Evolutionary conservation across 441 rosid genomes (phyloP).

Genomic region (Euphorbia schlechtendalii): DNA sequence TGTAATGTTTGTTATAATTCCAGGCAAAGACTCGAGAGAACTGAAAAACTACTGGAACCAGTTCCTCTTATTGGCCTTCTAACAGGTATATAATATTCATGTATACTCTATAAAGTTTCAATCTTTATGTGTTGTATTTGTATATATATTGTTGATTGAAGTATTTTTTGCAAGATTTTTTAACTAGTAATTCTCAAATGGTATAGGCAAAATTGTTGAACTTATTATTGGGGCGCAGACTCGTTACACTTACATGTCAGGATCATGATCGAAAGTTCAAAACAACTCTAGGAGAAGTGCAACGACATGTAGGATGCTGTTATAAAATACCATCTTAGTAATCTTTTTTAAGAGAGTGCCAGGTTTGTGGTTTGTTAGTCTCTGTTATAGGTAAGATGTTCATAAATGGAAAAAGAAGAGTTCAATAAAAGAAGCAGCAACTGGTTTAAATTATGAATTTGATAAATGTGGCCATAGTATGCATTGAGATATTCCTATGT

Average conservation of each 20-base stretch:
- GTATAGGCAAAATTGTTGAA: constrained; percentile 77
- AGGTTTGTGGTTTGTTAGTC: neutral
- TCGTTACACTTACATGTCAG: too few relatives aligned
- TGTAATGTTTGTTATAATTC: constrained; percentile 13
- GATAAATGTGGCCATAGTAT: neutral
- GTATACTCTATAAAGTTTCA: neutral
- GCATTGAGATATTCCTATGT: neutral
- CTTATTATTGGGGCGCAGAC: constrained; percentile 51
- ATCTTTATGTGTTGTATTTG: neutral
- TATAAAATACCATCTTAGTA: neutral
- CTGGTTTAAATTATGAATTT: neutral
- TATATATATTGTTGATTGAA: neutral
- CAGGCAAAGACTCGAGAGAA: constrained; percentile 76
- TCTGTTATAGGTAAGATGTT: neutral
- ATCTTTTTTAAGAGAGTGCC: neutral
- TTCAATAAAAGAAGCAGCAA: neutral
- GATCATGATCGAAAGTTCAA: too few relatives aligned
- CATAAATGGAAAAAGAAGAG: neutral
- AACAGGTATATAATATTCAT: constrained; percentile 41
- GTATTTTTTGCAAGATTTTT: neutral
- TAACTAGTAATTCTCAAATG: constrained; percentile 5
- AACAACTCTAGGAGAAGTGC: constrained; percentile 1
- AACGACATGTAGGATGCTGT: neutral
- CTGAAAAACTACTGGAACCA: constrained; percentile 59
- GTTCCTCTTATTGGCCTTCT: constrained; percentile 65